These are phyloP conservation scores for Colletotrichum orbiculare DNA, from an alignment of 2,329 filamentous ascomycete species.

Conservation along the genomic window DNA sequence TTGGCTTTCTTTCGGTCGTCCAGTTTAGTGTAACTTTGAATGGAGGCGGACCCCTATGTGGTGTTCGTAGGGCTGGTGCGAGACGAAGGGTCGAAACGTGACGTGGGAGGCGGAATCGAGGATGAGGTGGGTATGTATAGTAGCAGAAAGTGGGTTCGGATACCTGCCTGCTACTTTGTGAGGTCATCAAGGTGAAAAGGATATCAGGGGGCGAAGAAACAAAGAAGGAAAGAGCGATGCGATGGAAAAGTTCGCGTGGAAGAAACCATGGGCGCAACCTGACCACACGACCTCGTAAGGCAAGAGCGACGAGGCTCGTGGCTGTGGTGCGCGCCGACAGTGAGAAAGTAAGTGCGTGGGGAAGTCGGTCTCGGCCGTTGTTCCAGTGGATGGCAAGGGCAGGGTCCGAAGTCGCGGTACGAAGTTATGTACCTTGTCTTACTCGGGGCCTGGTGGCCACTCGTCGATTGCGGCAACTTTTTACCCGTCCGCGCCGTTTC, in stretches of 20 bases:
- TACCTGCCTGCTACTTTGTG: no score
- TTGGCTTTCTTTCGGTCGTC: no score
- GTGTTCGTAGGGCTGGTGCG: slow-evolving; percentile 28
- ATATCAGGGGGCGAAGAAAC: background rate
- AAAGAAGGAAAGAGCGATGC: slow-evolving; percentile 15
- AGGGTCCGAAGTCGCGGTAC: background rate
- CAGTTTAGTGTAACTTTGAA: no score
- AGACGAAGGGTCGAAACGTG: background rate
- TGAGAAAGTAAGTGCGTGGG: slow-evolving; percentile 32
- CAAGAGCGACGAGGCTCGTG: slow-evolving; percentile 35
- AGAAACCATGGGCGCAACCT: slow-evolving; percentile 27
- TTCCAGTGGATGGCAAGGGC: slow-evolving; percentile 31
- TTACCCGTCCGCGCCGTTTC: no score
- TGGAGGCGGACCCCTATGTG: slow-evolving; percentile 1
- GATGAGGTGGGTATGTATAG: background rate
- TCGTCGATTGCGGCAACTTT: no score
- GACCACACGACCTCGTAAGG: slow-evolving; percentile 20
- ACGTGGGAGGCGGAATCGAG: background rate
- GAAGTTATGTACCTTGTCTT: no score
- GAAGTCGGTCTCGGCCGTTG: slow-evolving; percentile 13
- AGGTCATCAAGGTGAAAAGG: background rate
- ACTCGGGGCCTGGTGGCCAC: no score
- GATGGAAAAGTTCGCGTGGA: slow-evolving; percentile 11
- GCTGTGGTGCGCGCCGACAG: slow-evolving; percentile 27
- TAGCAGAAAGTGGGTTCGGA: no score